Percentiles rank a stretch among this genome's conserved stretches.
phyloP scores from a whole-genome alignment of 441 rosid genomes.

The Pelargonium australe region DNA sequence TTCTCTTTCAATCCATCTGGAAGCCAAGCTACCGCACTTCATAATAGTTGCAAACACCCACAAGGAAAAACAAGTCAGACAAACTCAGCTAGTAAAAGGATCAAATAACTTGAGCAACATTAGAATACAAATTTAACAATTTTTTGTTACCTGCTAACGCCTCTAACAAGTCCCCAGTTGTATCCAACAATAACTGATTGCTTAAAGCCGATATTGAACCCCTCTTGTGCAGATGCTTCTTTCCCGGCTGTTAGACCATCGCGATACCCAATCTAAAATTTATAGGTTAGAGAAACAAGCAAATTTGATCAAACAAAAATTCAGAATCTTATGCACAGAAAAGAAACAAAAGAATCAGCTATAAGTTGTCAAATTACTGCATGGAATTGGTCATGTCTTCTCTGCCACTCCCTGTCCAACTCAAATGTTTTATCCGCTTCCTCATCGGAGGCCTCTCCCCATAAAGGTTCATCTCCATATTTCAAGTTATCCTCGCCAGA shows the following conservation, averaged over 20 bases:
- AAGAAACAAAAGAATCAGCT: conserved; percentile 7
- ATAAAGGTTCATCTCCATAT: conserved; percentile 33
- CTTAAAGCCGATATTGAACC: conserved; percentile 67
- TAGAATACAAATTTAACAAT: not conserved
- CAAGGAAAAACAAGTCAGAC: no score
- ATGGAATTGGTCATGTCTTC: conserved; percentile 38
- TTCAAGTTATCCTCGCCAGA: conserved; percentile 20
- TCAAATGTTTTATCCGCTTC: conserved; percentile 31
- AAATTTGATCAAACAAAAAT: no score
- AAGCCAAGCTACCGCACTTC: conserved; percentile 55
- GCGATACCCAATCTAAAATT: conserved; percentile 64
- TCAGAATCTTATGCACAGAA: not conserved
- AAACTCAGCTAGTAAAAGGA: not conserved
- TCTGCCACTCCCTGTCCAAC: conserved; percentile 44
- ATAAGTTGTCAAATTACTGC: conserved; percentile 27
- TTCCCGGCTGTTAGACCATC: conserved; percentile 67
- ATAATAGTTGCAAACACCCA: conserved; percentile 9
- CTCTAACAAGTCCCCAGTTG: conserved; percentile 70
- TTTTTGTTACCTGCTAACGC: conserved; percentile 56
- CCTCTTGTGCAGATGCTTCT: conserved; percentile 70
- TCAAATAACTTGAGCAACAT: not conserved
- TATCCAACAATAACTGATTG: conserved; percentile 53
- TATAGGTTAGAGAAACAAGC: conserved; percentile 3
- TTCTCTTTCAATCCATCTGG: conserved; percentile 47
- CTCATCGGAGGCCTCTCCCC: conserved; percentile 40